Evolutionary conservation across 345 rosid species (phyloP).

Genomic region (Limnanthes douglasii): DNA sequence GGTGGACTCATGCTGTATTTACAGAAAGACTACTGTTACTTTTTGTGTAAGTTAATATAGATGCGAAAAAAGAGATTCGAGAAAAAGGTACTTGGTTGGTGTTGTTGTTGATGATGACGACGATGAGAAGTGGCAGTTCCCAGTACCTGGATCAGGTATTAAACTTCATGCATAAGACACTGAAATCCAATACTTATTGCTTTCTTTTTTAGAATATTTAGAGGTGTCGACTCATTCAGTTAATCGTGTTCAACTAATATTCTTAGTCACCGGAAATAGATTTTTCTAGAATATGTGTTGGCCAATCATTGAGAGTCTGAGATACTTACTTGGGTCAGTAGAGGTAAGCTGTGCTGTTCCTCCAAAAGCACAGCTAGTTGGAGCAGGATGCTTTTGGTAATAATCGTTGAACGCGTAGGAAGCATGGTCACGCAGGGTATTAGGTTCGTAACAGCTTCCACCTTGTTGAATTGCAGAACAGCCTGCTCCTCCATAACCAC

Average conservation of each 20-base stretch:
- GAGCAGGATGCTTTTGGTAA: conserved; percentile 84
- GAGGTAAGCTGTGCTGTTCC: conserved; percentile 77
- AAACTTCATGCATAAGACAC: not conserved
- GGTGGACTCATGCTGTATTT: conserved; percentile 55
- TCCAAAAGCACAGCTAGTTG: conserved; percentile 84
- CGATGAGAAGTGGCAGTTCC: conserved; percentile 55
- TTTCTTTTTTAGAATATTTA: not conserved
- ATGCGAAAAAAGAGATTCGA: not conserved
- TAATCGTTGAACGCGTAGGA: conserved; percentile 89
- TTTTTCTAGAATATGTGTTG: no score
- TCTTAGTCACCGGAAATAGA: no score
- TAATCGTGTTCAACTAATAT: no score
- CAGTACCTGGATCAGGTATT: conserved; percentile 41
- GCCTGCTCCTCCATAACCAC: conserved; percentile 93
- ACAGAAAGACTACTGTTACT: not conserved
- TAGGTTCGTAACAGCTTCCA: conserved; percentile 67
- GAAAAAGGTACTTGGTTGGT: conserved; percentile 12
- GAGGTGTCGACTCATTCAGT: no score
- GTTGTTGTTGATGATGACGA: conserved; percentile 22
- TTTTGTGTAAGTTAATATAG: conserved; percentile 7
- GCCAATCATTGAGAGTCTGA: no score
- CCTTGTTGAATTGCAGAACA: conserved; percentile 69
- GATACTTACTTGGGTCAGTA: conserved; percentile 82
- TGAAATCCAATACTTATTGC: not conserved
- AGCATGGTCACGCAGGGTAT: conserved; percentile 60